Base-by-base conservation (phyloP, 139 green algal species). In the Trebouxia sp. region DNA sequence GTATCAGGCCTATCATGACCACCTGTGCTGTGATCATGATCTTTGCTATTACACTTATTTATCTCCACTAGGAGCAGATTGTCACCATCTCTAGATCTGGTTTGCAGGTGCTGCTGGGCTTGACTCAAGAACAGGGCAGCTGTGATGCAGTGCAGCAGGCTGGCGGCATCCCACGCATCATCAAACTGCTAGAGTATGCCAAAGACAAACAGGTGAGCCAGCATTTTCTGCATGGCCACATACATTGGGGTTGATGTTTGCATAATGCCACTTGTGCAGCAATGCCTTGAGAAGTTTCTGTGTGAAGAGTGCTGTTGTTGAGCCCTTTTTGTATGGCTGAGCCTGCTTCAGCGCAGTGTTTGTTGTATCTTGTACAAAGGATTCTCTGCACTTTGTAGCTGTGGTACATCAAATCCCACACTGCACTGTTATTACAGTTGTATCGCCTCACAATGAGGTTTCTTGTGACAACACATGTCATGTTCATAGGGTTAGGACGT, bases 131-230 rank as follows among this genome's bases (percentile, higher is more conserved):
- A 28, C 55, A 80, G 22, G 30, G 10, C 15, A 75, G 72, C 38
- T 51, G 80, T 62, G 66, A 76, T 26, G 70, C 41, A 0, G 30
- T 76, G 22, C 72, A 77, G n/a, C 32, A 62, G 35, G 56, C 72
- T 10, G 53, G 55, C 14, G 70, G 51, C 30, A 56, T 84, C 24
- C 58, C 80, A 30, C 30, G 67, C n/a, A 20, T 80, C 41, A 66
- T 80, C 42, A 72, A 80, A 55, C 67, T 83, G 48, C 74, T 84
- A 38, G 67, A 80, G 24, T 42, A 56, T 32, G 39, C 10, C 11
- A 26, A 53, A 39, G 65, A 65, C 9, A 35, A 72, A 28, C 35
- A 55, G 65, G 66, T 78, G n/a, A 69, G 62, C 5, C 2, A 32
- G 22, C 3, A 12, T 41, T 9, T n/a, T 43, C 14, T 76, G 1